Conservation (phyloP, 257 asterid species). For the Nicotiana benthamiana region DNA sequence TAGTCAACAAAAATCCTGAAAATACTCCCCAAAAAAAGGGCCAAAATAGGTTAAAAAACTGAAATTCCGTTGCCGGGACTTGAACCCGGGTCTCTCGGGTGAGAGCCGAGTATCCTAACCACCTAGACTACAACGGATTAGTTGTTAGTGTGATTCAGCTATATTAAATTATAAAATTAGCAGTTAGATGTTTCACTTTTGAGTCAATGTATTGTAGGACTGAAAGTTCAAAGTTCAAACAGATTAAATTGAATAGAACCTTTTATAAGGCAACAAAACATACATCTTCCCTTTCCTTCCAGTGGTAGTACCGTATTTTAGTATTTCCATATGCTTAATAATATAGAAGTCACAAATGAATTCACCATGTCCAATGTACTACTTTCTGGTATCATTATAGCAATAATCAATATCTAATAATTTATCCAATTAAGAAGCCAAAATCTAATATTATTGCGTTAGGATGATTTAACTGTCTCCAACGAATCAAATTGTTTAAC, state of each 20-base stretch:
- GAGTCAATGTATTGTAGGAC: background rate
- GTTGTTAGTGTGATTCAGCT: too few species aligned
- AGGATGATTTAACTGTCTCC: background rate
- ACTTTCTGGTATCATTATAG: background rate
- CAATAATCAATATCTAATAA: background rate
- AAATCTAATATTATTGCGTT: background rate
- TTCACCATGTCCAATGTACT: background rate
- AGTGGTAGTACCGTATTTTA: too few species aligned
- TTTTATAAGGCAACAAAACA: background rate
- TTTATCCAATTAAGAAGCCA: background rate
- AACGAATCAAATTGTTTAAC: too few species aligned
- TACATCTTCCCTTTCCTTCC: too few species aligned
- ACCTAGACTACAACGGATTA: constrained; percentile 98
- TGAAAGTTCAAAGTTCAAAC: background rate
- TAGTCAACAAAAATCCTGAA: too few species aligned
- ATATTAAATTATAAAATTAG: background rate
- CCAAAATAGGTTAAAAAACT: background rate
- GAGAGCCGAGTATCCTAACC: constrained; percentile 99
- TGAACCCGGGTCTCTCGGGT: constrained; percentile 95
- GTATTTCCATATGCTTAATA: too few species aligned
- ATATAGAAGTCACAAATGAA: too few species aligned
- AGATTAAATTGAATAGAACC: background rate
- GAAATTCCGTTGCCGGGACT: constrained; percentile 62
- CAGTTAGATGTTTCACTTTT: background rate
- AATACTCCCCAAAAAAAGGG: background rate